Base-by-base conservation (phyloP, 78 protist genomes). In the Andalucia godoyi region DNA sequence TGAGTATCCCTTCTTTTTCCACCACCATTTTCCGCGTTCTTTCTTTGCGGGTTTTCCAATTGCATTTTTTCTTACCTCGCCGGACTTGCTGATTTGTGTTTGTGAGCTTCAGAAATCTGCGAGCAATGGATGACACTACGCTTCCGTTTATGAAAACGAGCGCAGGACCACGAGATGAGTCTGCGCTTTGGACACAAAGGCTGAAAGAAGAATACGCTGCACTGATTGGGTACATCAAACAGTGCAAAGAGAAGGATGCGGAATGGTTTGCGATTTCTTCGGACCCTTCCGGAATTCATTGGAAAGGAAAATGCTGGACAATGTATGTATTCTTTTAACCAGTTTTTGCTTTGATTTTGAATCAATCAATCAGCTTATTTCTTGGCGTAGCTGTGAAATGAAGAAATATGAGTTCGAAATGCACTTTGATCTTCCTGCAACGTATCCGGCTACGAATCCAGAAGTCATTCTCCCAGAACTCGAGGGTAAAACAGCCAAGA, bases 391-490 rank as follows among this genome's bases (percentile, higher is more conserved):
- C n/a, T n/a, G n/a, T n/a, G n/a, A n/a, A n/a, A n/a, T n/a, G n/a
- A n/a, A n/a, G n/a, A 51, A 57, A 43, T 93, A 90, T 59, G 95
- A 90, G 66, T 90, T 93, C 59, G 86, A 81, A 46, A 33, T 93
- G 27, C 81, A 86, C 79, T 91, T 93, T 62, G 95, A 91, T 39
- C 76, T 89, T 23, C 97, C 97, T 12, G 89, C 83, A 9, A 69
- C 95, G 5, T 94, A 92, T 33, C 98, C 98, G 4, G 73, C 34
- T 8, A 66, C 86, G 23, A 55, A 95, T 2, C 93, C 92, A 0
- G 98, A 90, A 47, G 52, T 94, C 21, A 88, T 51, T 8, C 52
- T 94, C 0, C 96, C 97, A n/a, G 96, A 94, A 68, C 72, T 94
- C 8, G 98, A 94, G 1, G 89, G 89, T 13, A 71, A 54, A 38